Percentiles rank a stretch among this genome's conserved stretches.
Conservation (phyloP, 768 basidiomycete species). For the Dentipellis sp. region DNA sequence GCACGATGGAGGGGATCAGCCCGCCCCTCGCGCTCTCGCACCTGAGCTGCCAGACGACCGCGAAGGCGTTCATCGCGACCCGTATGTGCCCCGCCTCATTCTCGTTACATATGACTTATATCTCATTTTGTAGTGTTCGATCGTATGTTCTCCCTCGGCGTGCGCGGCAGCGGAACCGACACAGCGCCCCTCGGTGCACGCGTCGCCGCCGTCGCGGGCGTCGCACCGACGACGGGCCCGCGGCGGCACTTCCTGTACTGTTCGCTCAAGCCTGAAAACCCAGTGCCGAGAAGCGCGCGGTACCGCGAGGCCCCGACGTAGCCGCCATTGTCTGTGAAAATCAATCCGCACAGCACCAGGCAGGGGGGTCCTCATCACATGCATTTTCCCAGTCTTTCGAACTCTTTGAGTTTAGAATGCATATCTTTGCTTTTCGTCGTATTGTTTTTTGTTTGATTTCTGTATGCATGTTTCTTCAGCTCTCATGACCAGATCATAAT, state of each 20-base stretch:
- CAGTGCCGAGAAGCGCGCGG: conserved; percentile 20
- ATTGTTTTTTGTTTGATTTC: too few relatives aligned
- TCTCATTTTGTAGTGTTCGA: conserved; percentile 56
- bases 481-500: too few relatives aligned
- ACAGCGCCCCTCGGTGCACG: conserved; percentile 51
- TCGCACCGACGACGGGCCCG: conserved; percentile 47
- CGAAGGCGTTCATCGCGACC: conserved; percentile 82
- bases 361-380: too few relatives aligned
- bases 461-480: too few relatives aligned
- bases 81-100: conserved; percentile 34
- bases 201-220: conserved; percentile 55
- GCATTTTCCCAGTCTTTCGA: too few relatives aligned
- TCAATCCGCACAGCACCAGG: too few relatives aligned
- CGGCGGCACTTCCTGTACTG: conserved; percentile 83
- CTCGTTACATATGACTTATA: background rate
- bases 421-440: too few relatives aligned
- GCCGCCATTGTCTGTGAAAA: too few relatives aligned
- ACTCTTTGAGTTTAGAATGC: too few relatives aligned
- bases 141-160: conserved; percentile 80
- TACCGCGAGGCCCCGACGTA: background rate
- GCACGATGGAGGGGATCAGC: conserved; percentile 84
- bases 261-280: conserved; percentile 53
- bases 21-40: conserved; percentile 83
- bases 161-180: conserved; percentile 69
- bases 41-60: conserved; percentile 80